Percentiles rank a stretch among this genome's conserved stretches.
phyloP scores from a whole-genome alignment of 2,329 filamentous ascomycete genomes.

The Aspergillus sojae region DNA sequence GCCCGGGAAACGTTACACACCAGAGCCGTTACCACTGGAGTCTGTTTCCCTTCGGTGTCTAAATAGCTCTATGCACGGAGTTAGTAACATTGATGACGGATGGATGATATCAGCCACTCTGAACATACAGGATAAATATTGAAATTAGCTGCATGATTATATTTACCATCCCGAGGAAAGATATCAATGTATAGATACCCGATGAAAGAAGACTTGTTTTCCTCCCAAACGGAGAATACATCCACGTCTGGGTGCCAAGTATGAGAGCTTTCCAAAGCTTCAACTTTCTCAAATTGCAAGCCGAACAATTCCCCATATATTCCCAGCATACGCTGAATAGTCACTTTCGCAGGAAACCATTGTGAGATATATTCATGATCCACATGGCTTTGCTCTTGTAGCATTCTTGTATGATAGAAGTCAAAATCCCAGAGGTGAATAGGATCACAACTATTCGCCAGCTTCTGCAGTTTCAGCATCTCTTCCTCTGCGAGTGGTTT shows the following conservation, averaged over 20 bases:
- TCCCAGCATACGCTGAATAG: not conserved
- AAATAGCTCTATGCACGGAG: not conserved
- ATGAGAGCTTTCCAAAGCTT: not conserved
- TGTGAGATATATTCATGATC: not conserved
- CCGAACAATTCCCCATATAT: not conserved
- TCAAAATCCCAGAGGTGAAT: not conserved
- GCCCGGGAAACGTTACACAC: not conserved
- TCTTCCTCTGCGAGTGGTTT: not conserved
- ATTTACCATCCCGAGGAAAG: not conserved
- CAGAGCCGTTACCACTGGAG: not conserved
- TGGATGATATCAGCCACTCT: too few relatives aligned
- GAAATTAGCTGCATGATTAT: not conserved
- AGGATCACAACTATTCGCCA: not conserved
- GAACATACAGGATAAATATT: not conserved
- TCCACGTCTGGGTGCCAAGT: not conserved
- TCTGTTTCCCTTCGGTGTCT: not conserved
- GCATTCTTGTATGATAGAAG: not conserved
- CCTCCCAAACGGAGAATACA: not conserved
- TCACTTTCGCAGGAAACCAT: not conserved
- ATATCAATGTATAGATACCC: not conserved
- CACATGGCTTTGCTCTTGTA: not conserved
- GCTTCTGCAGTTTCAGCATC: not conserved
- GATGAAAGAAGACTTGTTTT: not conserved
- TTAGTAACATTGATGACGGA: not conserved
- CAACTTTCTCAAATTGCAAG: not conserved